Evolutionary conservation across 2,329 filamentous ascomycete species (phyloP), one percentile per base, ranked within the genome.

Genomic region (Diaporthe caulivora): DNA sequence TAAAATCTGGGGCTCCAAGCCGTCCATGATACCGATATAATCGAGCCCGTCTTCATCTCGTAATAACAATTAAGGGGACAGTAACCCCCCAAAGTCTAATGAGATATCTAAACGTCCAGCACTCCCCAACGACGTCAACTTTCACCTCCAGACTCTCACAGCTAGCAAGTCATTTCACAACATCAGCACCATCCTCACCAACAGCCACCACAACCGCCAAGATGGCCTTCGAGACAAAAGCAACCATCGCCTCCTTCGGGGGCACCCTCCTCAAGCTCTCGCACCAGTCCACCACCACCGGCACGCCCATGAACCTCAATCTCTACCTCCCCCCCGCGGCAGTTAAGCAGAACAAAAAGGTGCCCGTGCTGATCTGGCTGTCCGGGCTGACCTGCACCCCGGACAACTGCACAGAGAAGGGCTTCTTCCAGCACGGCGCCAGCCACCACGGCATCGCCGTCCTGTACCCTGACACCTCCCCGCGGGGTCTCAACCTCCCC

Each of bases 321-420:
- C 89, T 99, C 79, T 99, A 94, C 87, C 89, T 99, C 4, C 97
- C 97, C 31, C 91, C 94, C 2, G 87, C 92, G 79, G 91, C 94
- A 72, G 79, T 83, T 21, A 79, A 83, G 65, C 70, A 83, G 1
- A 86, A 88, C 53, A 83, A 87, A 72, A 93, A 93, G 79, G 91
- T 95, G 2, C 97, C 97, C 31, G 90, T 98, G 40, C 90, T 99
- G 73, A 92, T 98, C 85, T 99, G 96, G 85, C 92, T 99, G 74
- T 96, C 96, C 18, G 97, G 97, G 68, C 88, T 99, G 75, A 98
- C 97, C 75, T 99, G 97, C 88, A 96, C 95, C 1, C 95, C 94
- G 47, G 95, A 98, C 80, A 95, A 95, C 84, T 92, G 91, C 80
- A 87, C 92, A 42, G 91, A 95, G 80, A 93, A 93, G 81, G 97